Percentiles rank a stretch among this genome's conserved stretches.
Conservation (phyloP, 2,329 filamentous ascomycete species). For the Amesomyces nigricolor region DNA sequence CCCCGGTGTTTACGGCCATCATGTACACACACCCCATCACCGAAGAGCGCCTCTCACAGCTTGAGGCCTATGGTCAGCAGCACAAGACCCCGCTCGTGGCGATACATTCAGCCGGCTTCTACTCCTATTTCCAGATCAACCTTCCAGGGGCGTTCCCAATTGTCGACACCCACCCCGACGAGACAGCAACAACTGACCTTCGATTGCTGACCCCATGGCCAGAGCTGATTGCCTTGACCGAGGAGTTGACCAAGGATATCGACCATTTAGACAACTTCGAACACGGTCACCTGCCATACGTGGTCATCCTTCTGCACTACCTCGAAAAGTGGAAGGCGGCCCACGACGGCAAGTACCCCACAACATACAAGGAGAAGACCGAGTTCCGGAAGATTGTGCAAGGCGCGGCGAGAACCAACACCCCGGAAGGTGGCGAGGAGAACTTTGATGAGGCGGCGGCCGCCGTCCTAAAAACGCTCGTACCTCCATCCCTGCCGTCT, state of each 20-base stretch:
- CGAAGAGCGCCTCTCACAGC: conserved; percentile 37
- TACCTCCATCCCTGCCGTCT: conserved; percentile 59
- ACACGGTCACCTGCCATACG: conserved; percentile 87
- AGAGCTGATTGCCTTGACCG: conserved; percentile 64
- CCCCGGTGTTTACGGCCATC: conserved; percentile 47
- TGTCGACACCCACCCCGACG: conserved; percentile 91
- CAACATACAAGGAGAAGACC: conserved; percentile 77
- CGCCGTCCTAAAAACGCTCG: conserved; percentile 83
- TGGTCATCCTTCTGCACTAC: conserved; percentile 76
- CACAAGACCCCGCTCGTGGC: conserved; percentile 70
- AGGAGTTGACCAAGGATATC: conserved; percentile 62
- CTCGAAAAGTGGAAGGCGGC: conserved; percentile 71
- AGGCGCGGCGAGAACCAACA: conserved; percentile 61
- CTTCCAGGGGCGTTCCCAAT: conserved; percentile 80
- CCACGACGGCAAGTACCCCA: conserved; percentile 64
- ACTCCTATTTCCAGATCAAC: conserved; percentile 77
- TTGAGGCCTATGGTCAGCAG: conserved; percentile 45
- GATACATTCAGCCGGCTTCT: conserved; percentile 86
- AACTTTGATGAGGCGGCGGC: conserved; percentile 91
- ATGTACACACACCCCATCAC: conserved; percentile 49
- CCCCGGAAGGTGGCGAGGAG: conserved; percentile 82
- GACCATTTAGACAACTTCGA: conserved; percentile 68
- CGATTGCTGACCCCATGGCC: conserved; percentile 82
- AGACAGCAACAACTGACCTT: conserved; percentile 77
- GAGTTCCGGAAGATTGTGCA: conserved; percentile 70